Evolutionary conservation across 179 eudicot genomes (phyloP).

Genomic region (Nepenthes alata): DNA sequence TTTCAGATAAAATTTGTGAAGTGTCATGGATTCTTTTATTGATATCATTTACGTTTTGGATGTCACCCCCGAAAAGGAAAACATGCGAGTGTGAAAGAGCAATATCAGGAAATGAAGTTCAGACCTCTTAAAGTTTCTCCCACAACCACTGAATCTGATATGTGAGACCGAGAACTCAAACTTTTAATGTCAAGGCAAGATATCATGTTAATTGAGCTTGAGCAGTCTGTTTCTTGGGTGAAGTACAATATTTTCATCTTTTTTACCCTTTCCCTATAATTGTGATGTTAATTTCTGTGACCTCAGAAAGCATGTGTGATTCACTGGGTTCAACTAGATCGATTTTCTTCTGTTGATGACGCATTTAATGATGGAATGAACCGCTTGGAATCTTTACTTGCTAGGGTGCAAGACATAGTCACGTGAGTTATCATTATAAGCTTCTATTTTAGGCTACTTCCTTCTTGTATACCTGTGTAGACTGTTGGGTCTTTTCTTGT

Average conservation of each 20-base stretch:
- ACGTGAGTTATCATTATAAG: conserved; percentile 41
- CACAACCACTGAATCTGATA: no score
- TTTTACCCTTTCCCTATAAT: neutral
- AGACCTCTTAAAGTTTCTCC: no score
- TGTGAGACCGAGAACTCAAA: no score
- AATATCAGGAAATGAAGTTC: no score
- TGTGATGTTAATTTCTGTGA: neutral
- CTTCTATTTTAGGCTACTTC: neutral
- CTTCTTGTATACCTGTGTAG: neutral
- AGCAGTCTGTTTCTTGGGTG: no score
- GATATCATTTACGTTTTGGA: no score
- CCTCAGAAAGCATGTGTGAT: conserved; percentile 74
- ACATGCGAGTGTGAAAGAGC: no score
- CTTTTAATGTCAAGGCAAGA: no score
- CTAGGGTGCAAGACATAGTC: conserved; percentile 64
- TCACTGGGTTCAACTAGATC: conserved; percentile 82
- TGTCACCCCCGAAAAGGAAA: no score
- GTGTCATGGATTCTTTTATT: no score
- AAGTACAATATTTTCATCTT: neutral
- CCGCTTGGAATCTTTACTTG: conserved; percentile 44
- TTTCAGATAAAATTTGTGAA: no score
- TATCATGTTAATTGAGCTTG: no score
- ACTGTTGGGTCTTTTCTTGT: neutral
- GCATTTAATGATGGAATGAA: conserved; percentile 61
- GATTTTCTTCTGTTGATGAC: conserved; percentile 57